phyloP scores from a whole-genome alignment of 805 yeast genomes.

The Candida awuae region DNA sequence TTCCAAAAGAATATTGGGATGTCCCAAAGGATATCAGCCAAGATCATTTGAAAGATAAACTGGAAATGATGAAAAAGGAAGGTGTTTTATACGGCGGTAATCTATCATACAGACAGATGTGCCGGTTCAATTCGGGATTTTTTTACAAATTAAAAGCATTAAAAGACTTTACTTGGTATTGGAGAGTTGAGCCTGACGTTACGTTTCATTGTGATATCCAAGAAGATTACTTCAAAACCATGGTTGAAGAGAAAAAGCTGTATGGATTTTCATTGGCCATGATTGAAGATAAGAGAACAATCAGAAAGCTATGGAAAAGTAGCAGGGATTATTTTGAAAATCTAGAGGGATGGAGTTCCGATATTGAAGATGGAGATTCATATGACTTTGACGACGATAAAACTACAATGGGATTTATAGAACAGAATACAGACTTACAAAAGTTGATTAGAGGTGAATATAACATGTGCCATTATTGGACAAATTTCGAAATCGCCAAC shows the following conservation, averaged over 20 bases:
- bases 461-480: slow-evolving; percentile 55
- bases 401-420: slow-evolving; percentile 38
- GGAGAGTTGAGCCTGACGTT: slow-evolving; percentile 52
- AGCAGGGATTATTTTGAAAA: slow-evolving; percentile 35
- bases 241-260: slow-evolving; percentile 38
- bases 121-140: slow-evolving; percentile 42
- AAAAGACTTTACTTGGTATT: slow-evolving; percentile 42
- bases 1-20: slow-evolving; percentile 41
- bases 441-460: slow-evolving; percentile 37
- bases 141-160: slow-evolving; percentile 42
- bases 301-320: slow-evolving; percentile 42
- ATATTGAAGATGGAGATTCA: slow-evolving; percentile 5
- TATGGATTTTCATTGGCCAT: slow-evolving; percentile 46
- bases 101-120: slow-evolving; percentile 66
- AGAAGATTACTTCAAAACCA: slow-evolving; percentile 39
- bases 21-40: slow-evolving; percentile 38
- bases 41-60: slow-evolving; percentile 24
- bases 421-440: slow-evolving; percentile 34
- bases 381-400: slow-evolving; percentile 29
- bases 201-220: slow-evolving; percentile 43
- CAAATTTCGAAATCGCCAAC: slow-evolving; percentile 60
- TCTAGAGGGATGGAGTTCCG: slow-evolving; percentile 4
- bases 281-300: slow-evolving; percentile 39
- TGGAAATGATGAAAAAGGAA: slow-evolving; percentile 22
- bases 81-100: slow-evolving; percentile 49